Conservation (phyloP, 257 asterid genomes). For the Ocimum tenuiflorum region DNA sequence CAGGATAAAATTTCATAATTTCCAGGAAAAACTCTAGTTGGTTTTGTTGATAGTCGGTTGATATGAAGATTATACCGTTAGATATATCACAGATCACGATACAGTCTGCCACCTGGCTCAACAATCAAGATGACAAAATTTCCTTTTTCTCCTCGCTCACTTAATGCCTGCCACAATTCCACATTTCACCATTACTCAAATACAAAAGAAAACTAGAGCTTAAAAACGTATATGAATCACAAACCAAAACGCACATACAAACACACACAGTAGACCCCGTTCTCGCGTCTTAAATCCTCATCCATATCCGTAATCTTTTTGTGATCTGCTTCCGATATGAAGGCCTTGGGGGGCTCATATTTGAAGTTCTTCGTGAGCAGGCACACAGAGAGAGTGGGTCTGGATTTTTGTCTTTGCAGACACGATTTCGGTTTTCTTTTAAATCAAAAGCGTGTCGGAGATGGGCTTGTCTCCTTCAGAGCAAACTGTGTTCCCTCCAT, state of each 20-base stretch:
- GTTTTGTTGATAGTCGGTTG: neutral
- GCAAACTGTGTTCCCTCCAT: conserved; percentile 24
- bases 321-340: conserved; percentile 27
- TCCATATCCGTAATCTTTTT: neutral
- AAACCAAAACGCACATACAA: neutral
- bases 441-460: conserved; percentile 21
- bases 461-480: conserved; percentile 20
- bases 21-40: too few species aligned
- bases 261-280: neutral
- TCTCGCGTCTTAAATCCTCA: conserved; percentile 5
- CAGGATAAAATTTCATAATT: too few species aligned
- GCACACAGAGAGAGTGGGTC: conserved; percentile 19
- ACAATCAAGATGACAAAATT: neutral
- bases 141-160: conserved; percentile 3
- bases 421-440: conserved; percentile 26
- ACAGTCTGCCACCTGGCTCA: conserved; percentile 20
- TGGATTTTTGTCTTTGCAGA: conserved; percentile 13
- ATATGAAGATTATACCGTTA: conserved; percentile 22
- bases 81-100: conserved; percentile 13
- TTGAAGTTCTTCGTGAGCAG: conserved; percentile 29
- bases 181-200: neutral
- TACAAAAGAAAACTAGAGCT: neutral
- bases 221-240: neutral
- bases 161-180: conserved; percentile 23
- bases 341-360: conserved; percentile 35